Evolutionary conservation across 2,329 filamentous ascomycete genomes (phyloP).

Genomic region (Gyromitra esculenta): DNA sequence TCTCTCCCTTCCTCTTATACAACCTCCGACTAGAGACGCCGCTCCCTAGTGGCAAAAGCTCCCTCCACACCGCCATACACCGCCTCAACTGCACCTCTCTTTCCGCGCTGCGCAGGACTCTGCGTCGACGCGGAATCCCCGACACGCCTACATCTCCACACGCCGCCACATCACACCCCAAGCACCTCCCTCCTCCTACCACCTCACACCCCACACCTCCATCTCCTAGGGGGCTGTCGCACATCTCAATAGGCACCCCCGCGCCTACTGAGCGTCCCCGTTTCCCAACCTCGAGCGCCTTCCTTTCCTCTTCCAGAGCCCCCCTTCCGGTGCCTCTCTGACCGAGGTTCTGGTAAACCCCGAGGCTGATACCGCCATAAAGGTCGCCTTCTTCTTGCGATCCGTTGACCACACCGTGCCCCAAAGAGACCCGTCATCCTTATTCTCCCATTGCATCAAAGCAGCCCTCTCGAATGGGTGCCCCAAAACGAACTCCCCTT

Average conservation of each 20-base stretch:
- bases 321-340: not conserved
- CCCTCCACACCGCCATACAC: not conserved
- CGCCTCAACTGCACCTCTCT: not conserved
- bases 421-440: not conserved
- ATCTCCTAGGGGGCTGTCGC: not conserved
- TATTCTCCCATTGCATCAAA: not conserved
- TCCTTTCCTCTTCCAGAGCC: not conserved
- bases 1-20: not conserved
- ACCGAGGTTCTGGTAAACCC: not conserved
- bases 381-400: not conserved
- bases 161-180: not conserved
- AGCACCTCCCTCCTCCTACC: not conserved
- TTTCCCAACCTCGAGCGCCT: not conserved
- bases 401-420: not conserved
- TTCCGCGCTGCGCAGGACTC: not conserved
- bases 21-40: not conserved
- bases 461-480: not conserved
- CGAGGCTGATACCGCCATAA: not conserved
- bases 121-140: not conserved
- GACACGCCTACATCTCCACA: not conserved
- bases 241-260: not conserved
- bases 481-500: not conserved
- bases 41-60: not conserved
- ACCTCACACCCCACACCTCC: not conserved
- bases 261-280: not conserved